phyloP scores from a whole-genome alignment of 2,329 filamentous ascomycete species.

The Xenosphaeropsis pyriputrescens region DNA sequence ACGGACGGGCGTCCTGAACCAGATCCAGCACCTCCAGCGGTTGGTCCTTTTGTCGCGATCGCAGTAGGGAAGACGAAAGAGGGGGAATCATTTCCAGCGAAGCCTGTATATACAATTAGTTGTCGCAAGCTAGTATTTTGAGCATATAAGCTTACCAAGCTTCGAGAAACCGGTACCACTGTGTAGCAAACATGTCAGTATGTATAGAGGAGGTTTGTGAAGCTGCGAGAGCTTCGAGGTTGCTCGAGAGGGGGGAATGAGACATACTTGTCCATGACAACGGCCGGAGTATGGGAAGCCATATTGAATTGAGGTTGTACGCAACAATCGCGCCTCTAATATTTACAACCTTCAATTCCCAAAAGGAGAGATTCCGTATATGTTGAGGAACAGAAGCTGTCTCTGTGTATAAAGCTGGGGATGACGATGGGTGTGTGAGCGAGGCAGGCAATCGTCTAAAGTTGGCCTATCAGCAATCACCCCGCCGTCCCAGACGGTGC shows the following conservation, averaged over 20 bases:
- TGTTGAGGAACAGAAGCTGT: constrained; percentile 3
- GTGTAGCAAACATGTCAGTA: constrained; percentile 12
- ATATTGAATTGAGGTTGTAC: constrained; percentile 35
- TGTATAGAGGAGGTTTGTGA: background rate
- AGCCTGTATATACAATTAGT: constrained; percentile 41
- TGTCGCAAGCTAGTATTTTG: background rate
- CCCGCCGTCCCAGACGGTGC: background rate
- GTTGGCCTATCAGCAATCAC: constrained; percentile 3
- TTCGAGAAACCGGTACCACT: constrained; percentile 99
- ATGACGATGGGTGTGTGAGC: constrained; percentile 9
- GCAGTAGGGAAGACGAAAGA: constrained; percentile 99
- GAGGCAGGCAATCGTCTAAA: constrained; percentile 6
- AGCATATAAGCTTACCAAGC: constrained; percentile 52
- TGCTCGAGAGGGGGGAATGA: constrained; percentile 15
- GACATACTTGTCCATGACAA: constrained; percentile 99
- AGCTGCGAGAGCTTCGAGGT: background rate
- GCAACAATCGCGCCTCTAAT: constrained; percentile 3
- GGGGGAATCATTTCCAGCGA: constrained; percentile 96
- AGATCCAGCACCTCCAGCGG: constrained; percentile 55
- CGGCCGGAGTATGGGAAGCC: constrained; percentile 97
- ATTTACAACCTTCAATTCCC: constrained; percentile 8
- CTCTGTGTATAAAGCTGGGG: background rate
- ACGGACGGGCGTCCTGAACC: constrained; percentile 83
- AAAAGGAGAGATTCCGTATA: constrained; percentile 7
- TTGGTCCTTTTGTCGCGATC: constrained; percentile 82